Conservation (phyloP, 306 rosid species). For the Ceratonia siliqua region DNA sequence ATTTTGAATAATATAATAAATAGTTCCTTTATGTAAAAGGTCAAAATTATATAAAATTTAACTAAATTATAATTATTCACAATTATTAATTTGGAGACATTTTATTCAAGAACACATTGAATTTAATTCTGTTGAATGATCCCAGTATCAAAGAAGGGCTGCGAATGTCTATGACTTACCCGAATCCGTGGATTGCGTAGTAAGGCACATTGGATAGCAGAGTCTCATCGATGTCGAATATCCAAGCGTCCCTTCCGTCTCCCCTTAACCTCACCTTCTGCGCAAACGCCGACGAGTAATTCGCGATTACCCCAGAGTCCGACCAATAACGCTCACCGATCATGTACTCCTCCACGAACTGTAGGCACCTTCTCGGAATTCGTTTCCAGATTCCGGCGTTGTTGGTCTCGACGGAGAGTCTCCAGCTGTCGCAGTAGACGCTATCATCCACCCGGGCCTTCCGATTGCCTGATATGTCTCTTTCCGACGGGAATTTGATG, state of each 20-base stretch:
- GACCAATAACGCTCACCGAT: conserved; percentile 47
- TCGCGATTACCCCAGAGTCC: conserved; percentile 48
- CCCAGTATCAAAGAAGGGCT: conserved; percentile 1
- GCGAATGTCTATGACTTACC: conserved; percentile 42
- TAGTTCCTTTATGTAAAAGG: too few species aligned
- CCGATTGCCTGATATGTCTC: conserved; percentile 9
- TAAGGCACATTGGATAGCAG: conserved; percentile 72
- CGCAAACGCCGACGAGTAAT: conserved; percentile 47
- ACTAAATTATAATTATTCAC: too few species aligned
- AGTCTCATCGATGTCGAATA: conserved; percentile 89
- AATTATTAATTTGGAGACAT: neutral
- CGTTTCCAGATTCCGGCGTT: conserved; percentile 62
- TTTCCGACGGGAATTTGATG: conserved; percentile 42
- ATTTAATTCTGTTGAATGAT: too few species aligned
- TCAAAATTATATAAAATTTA: too few species aligned
- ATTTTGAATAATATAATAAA: too few species aligned
- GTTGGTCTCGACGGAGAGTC: conserved; percentile 76
- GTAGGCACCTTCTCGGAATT: conserved; percentile 53
- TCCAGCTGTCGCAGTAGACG: conserved; percentile 82
- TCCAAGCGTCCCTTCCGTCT: conserved; percentile 77
- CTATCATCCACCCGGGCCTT: conserved; percentile 26
- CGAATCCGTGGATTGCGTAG: conserved; percentile 56
- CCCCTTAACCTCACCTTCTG: conserved; percentile 33
- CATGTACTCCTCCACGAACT: conserved; percentile 61
- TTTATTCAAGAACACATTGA: too few species aligned